Conservation (phyloP, 192 early-diverging fungal genomes). For the Coemansia sp. region DNA sequence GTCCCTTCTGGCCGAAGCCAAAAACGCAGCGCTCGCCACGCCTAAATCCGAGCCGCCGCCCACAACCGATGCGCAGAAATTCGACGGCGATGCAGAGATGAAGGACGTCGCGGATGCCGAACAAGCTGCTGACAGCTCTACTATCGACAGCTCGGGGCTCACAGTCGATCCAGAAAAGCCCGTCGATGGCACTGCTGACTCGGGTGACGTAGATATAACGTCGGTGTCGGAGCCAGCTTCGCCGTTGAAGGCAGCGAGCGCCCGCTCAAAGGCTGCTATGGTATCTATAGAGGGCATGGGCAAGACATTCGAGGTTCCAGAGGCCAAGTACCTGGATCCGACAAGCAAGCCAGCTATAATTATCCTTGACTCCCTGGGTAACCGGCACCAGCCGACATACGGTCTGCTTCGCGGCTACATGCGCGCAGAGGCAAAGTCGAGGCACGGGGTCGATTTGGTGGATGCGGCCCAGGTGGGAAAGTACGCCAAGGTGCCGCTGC, state of each 20-base stretch:
- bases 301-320: constrained; percentile 8
- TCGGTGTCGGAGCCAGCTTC: background rate
- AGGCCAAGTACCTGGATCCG: constrained; percentile 23
- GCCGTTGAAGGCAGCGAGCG: background rate
- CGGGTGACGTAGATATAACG: background rate
- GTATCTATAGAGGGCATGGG: constrained; percentile 18
- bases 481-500: constrained; percentile 70
- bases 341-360: constrained; percentile 22
- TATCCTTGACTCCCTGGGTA: constrained; percentile 48
- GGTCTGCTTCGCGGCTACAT: constrained; percentile 54
- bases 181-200: background rate
- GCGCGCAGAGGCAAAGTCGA: constrained; percentile 53
- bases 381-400: constrained; percentile 31
- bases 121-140: too few relatives aligned
- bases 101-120: constrained; percentile 18
- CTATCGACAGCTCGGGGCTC: background rate
- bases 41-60: background rate
- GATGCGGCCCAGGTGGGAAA: constrained; percentile 31
- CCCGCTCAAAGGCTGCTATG: background rate
- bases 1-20: background rate
- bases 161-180: background rate
- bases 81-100: constrained; percentile 15
- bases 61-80: background rate
- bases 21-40: background rate
- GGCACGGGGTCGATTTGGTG: constrained; percentile 44